Percentiles rank a stretch among this genome's conserved stretches.
Conservation (phyloP, 257 asterid genomes). For the Nicotiana tabacum region DNA sequence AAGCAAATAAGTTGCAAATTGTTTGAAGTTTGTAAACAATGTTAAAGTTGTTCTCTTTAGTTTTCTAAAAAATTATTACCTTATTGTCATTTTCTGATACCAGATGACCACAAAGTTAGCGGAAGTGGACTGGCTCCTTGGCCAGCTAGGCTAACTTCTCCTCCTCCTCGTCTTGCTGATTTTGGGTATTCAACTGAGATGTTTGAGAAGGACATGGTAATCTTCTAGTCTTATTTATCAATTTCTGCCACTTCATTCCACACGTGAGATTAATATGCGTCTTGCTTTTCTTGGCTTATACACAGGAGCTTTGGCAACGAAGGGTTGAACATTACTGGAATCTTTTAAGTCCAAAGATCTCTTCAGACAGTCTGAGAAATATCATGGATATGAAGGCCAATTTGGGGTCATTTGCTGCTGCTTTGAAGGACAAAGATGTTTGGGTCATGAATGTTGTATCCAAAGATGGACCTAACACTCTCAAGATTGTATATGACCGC, state of each 20-base stretch:
- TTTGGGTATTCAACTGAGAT: constrained; percentile 84
- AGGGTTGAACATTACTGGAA: constrained; percentile 82
- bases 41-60: background rate
- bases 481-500: constrained; percentile 79
- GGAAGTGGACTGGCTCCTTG: constrained; percentile 95
- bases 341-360: constrained; percentile 64
- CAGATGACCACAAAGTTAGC: constrained; percentile 77
- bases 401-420: constrained; percentile 91
- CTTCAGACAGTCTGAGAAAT: constrained; percentile 67
- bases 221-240: constrained; percentile 2
- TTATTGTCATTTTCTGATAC: constrained; percentile 14
- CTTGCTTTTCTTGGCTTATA: constrained; percentile 12
- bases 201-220: constrained; percentile 90
- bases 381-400: constrained; percentile 98
- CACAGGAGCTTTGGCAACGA: constrained; percentile 72
- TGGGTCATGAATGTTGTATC: constrained; percentile 98
- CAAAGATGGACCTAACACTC: constrained; percentile 91
- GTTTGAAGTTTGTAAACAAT: background rate
- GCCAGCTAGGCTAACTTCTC: constrained; percentile 83
- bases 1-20: background rate
- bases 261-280: constrained; percentile 1
- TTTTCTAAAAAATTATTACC: background rate
- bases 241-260: background rate
- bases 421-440: constrained; percentile 78
- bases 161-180: constrained; percentile 97